Evolutionary conservation across 1,284 basidiomycete genomes (phyloP), one percentile per base, ranked within the genome.

Genomic region (Leccinum pachyderme): DNA sequence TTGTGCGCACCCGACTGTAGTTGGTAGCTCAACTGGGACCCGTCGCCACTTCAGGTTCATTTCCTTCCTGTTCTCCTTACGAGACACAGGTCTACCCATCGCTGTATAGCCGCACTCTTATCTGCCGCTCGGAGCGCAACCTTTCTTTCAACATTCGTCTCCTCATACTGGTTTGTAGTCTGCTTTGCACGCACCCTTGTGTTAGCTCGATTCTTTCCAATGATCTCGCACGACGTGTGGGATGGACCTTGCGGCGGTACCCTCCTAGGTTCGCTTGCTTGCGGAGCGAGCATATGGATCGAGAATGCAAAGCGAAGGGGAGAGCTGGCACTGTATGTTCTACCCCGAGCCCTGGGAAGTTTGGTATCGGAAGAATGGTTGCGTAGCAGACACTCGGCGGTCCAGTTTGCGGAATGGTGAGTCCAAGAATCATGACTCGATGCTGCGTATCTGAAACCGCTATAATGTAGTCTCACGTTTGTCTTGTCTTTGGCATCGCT

Each of bases 321-420:
- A 3, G 89, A 91, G 68, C 88, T 91, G 73, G 82, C 87, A 0
- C 67, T 91, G 41, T 91, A 91, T 63, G 89, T 89, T 50, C 72
- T 91, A 3, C 88, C 89, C 1, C 75, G 81, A 54, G 88, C 87
- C 9, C 63, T 90, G 25, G 74, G 85, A 45, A 77, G 87, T 1
- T 81, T 75, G 48, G 67, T 91, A 13, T 79, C 86, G 1, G 72
- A 81, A 56, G 64, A 62, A 7, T 84, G 82, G 80, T 49, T 83
- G 25, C 77, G 71, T 54, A 77, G 75, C 51, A 72, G 77, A 4
- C 74, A 72, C 37, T 61, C 59, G 13, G 70, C 72, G 27, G 68
- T 76, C 5, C 73, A 71, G 29, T 57, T 77, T 44, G 66, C 72
- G 12, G 88, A 90, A 71, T 71, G 80, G 89, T 87, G 39, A 41